These are phyloP conservation scores for Syzygium aqueum DNA, from an alignment of 345 rosid species.

Conservation along the genomic window DNA sequence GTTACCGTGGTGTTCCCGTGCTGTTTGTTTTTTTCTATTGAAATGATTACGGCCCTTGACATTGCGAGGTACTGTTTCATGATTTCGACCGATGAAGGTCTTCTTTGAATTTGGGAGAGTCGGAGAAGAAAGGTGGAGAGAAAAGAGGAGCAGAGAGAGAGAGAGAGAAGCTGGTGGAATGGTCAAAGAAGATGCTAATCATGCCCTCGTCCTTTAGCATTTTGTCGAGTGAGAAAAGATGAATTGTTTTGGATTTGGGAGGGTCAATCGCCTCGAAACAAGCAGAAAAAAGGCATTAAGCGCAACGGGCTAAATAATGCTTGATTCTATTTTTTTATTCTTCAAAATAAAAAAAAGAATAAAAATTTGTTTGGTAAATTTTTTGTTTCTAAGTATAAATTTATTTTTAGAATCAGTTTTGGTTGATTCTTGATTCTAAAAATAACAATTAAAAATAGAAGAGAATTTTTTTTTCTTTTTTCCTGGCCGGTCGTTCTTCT, in stretches of 20 bases:
- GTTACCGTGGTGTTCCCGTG: background rate
- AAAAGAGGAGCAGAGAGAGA: background rate
- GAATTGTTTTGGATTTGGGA: background rate
- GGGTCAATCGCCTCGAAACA: background rate
- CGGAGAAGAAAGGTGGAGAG: background rate
- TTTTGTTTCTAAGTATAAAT: too few relatives aligned
- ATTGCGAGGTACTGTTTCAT: background rate
- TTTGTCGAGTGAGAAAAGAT: background rate
- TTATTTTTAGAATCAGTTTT: too few relatives aligned
- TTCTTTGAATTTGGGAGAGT: background rate
- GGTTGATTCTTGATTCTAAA: too few relatives aligned
- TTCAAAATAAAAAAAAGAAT: too few relatives aligned
- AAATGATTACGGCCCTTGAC: background rate
- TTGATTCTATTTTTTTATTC: too few relatives aligned
- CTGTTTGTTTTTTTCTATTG: background rate
- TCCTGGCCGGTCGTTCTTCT: too few relatives aligned
- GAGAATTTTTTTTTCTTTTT: too few relatives aligned
- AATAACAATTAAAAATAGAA: too few relatives aligned
- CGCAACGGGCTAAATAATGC: fast-evolving
- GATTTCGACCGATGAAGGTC: background rate
- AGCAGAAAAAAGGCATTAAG: background rate
- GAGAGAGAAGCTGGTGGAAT: conserved; percentile 11
- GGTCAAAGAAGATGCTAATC: conserved; percentile 15
- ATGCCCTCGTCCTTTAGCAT: background rate
- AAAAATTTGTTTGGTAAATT: too few relatives aligned